These are phyloP conservation scores for Penicillium diatomitis DNA, from an alignment of 495 filamentous ascomycete species.

Conservation along the genomic window DNA sequence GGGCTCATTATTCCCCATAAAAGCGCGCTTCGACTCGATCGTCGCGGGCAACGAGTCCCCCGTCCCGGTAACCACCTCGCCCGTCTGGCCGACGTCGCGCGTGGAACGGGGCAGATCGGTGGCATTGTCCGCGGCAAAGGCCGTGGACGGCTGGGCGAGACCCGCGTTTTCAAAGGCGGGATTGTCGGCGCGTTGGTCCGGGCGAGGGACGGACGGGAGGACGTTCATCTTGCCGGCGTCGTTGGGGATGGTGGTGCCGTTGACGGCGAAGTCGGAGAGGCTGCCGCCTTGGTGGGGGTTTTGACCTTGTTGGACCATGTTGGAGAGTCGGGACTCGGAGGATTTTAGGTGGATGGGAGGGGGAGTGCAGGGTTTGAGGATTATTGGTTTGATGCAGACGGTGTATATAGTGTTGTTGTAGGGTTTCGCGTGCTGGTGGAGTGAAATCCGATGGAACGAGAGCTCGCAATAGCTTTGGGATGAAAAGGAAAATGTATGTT, in stretches of 20 bases:
- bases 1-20: conserved; percentile 26
- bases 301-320: conserved; percentile 14
- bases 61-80: conserved; percentile 43
- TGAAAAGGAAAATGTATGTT: not conserved
- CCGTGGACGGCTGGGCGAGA: conserved; percentile 23
- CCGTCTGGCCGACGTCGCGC: conserved; percentile 35
- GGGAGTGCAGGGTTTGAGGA: not conserved
- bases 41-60: conserved; percentile 37
- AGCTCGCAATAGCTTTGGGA: not conserved
- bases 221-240: conserved; percentile 43
- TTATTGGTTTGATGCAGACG: no score
- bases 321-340: not conserved
- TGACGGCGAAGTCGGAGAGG: conserved; percentile 42
- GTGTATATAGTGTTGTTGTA: no score
- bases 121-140: conserved; percentile 43
- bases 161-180: conserved; percentile 21
- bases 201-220: conserved; percentile 49
- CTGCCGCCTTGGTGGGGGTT: conserved; percentile 25
- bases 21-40: conserved; percentile 39
- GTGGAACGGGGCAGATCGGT: conserved; percentile 42
- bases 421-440: no score
- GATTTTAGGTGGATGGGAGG: not conserved
- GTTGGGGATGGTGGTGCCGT: conserved; percentile 44
- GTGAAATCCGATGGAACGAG: no score
- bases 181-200: conserved; percentile 36